Conservation (phyloP, 106 monocot genomes). For the Acorus calamus region DNA sequence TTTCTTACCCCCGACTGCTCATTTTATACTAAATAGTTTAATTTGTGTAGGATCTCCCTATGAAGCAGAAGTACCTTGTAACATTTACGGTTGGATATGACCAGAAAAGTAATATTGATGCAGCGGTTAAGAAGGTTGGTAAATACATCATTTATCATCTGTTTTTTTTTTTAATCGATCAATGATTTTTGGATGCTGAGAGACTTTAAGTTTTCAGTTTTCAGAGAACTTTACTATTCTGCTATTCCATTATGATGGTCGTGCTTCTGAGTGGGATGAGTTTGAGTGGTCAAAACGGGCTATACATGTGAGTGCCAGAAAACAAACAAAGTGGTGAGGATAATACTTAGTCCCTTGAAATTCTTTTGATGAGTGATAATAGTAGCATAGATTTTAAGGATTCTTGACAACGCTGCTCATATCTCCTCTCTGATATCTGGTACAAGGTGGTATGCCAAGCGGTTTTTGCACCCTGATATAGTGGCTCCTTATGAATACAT, state of each 20-base stretch:
- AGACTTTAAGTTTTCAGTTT: slow-evolving; percentile 9
- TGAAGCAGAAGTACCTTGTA: slow-evolving; percentile 67
- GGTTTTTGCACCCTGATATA: slow-evolving; percentile 30
- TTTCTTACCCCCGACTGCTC: too few species aligned
- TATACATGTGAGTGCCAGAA: slow-evolving; percentile 25
- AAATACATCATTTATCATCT: neutral
- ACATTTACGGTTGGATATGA: slow-evolving; percentile 76
- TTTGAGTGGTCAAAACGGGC: slow-evolving; percentile 29
- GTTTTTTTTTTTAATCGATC: too few species aligned
- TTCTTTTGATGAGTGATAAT: neutral
- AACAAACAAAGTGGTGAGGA: slow-evolving; percentile 27
- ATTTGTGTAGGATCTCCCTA: slow-evolving; percentile 39
- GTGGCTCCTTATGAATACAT: slow-evolving; percentile 33
- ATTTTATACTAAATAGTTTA: too few species aligned
- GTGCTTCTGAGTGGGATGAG: slow-evolving; percentile 28
- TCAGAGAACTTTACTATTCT: slow-evolving; percentile 22
- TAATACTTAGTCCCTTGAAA: neutral
- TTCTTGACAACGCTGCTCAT: neutral
- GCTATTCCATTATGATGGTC: slow-evolving; percentile 27
- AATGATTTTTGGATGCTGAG: too few species aligned
- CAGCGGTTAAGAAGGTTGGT: slow-evolving; percentile 73
- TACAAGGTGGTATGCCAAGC: slow-evolving; percentile 28
- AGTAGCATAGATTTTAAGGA: neutral
- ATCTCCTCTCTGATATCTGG: neutral
- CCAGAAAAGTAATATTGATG: slow-evolving; percentile 63